Evolutionary conservation across 371 early-diverging fungal species (phyloP), one percentile per base, ranked within the genome.

Genomic region (Rhizopus stolonifer): DNA sequence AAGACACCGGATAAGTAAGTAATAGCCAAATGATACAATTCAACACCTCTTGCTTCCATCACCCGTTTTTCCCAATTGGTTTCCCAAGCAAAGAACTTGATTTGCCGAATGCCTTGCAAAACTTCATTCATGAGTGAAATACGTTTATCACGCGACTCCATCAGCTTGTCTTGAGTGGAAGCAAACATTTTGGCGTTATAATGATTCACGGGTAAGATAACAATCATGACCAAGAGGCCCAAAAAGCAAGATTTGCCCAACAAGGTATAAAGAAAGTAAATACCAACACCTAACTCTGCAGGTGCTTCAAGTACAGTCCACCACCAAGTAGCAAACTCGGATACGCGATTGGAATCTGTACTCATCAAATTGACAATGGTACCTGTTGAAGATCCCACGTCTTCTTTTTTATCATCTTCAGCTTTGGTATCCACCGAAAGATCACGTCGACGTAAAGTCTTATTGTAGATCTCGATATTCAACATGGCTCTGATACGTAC

Each of bases 281-380:
- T 72, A 18, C 86, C 90, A 6, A 87, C 58, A 0, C 56, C 33
- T 1, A 88, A 69, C 45, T 83, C 81, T 18, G 80, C 71, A 24
- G 88, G 86, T 1, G 76, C 70, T 3, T 75, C 72, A 24, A 83
- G 67, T 9, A 79, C 50, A 2, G 70, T 58, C 56, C 77, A 70
- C 68, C 85, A 68, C 60, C 81, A 82, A 43, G 77, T 73, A 40
- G 70, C 52, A 19, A 82, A 72, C 15, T 80, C 76, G 9, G 81
- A 67, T 19, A 94, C 74, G 36, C 90, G 80, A 33, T 77, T 72
- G 4, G 87, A 61, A 57, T 96, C 95, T 1, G 92, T 86, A n/a
- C 93, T 87, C 67, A 94, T 87, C 49, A 96, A 60, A 61, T 90
- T 95, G 58, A 88, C 88, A 49, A 95, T 79, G 21, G 82, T 83